Base-by-base conservation (phyloP, 495 filamentous ascomycete genomes). In the Penicillium cataractarum region DNA sequence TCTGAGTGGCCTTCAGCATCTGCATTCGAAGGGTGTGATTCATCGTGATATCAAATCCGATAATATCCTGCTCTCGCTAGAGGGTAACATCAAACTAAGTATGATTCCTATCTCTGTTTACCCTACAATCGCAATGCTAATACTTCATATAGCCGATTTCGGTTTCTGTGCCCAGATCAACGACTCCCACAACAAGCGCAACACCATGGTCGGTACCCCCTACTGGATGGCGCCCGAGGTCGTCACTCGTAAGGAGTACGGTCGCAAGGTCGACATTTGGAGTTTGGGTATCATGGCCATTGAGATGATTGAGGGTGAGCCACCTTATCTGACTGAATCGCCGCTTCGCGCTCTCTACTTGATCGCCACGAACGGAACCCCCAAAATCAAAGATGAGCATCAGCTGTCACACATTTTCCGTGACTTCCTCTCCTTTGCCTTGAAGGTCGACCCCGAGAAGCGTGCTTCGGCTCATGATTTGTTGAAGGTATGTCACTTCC, bases 181-280 rank as follows among this genome's bases (percentile, higher is more conserved):
- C 73, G 94, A 98, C 67, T 88, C 91, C 44, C 93, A 97, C 49
- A 93, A 91, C 76, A 98, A 98, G 83, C 90, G 95, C 35, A 98
- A 95, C 26, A 99, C 95, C 5, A 99, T 99, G 95, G 95, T 99
- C 57, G 95, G 95, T 24, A 99, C 95, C 22, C 95, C 95, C 2
- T 99, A 99, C 73, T 99, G 95, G 95, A 99, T 99, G 95, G 95
- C 95, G 4, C 95, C 95, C 4, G 95, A 99, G 74, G 93, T 99
- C 21, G 95, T 99, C 10, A 98, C 93, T 5, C 82, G 93, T 19
- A 98, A 99, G 73, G 95, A 98, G 73, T 99, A 99, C 74, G 96
- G 95, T 63, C 90, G 95, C 52, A 99, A 99, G 73, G 93, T 99
- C 55, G 95, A 99, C 72, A 98, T 99, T 66, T 99, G 95, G 95